Evolutionary conservation across 345 rosid genomes (phyloP).

Genomic region (Bruguiera sexangula): DNA sequence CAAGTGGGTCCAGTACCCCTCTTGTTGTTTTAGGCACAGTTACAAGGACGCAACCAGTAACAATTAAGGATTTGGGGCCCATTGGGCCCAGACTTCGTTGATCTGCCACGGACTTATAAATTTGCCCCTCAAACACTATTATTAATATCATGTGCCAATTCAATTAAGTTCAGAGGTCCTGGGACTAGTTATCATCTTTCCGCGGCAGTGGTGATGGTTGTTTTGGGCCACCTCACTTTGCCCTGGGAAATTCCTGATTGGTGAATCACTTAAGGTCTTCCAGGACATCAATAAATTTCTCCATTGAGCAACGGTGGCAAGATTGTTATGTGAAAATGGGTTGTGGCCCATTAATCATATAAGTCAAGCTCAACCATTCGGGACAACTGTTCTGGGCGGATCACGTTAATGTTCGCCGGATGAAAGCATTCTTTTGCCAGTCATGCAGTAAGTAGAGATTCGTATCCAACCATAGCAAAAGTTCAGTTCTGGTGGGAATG

Average conservation of each 20-base stretch:
- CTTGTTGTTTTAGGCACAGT: too few species aligned
- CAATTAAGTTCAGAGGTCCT: constrained; percentile 1
- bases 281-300: too few species aligned
- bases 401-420: background rate
- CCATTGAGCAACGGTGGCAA: too few species aligned
- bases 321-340: background rate
- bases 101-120: too few species aligned
- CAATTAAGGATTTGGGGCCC: background rate
- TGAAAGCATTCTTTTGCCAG: background rate
- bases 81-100: background rate
- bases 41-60: too few species aligned
- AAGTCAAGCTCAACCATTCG: background rate
- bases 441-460: too few species aligned
- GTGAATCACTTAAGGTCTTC: background rate
- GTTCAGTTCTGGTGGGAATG: constrained; percentile 10
- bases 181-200: background rate
- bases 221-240: background rate
- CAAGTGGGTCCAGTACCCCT: too few species aligned
- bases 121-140: too few species aligned
- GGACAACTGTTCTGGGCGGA: background rate
- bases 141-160: constrained; percentile 12
- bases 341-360: background rate
- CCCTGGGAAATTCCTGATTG: background rate
- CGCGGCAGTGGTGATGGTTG: background rate
- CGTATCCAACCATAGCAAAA: background rate